Evolutionary conservation across 1,284 basidiomycete species (phyloP).

Genomic region (Sporisorium graminicola): DNA sequence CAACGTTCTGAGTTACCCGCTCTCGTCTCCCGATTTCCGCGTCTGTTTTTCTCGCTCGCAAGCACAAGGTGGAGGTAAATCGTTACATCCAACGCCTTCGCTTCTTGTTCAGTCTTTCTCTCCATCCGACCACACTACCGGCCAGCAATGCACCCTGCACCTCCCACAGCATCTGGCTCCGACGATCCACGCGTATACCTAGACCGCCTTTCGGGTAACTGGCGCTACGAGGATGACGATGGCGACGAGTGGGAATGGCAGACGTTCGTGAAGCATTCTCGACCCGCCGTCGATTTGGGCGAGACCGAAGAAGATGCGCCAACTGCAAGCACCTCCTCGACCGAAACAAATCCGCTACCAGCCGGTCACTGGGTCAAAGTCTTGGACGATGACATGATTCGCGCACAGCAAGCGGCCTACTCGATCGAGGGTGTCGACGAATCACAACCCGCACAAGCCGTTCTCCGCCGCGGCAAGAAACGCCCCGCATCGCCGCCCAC

Average conservation of each 20-base stretch:
- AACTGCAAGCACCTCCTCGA: not conserved
- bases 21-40: constrained; percentile 15
- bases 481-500: constrained; percentile 25
- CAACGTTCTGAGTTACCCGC: constrained; percentile 1
- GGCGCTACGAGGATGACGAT: constrained; percentile 83
- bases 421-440: constrained; percentile 46
- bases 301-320: constrained; percentile 30
- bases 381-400: constrained; percentile 86
- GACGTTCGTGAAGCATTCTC: constrained; percentile 22
- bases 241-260: constrained; percentile 91
- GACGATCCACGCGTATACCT: constrained; percentile 74
- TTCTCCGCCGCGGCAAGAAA: constrained; percentile 42
- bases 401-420: constrained; percentile 36
- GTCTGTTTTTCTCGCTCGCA: not conserved
- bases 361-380: constrained; percentile 82
- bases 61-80: constrained; percentile 8
- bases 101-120: not conserved
- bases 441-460: constrained; percentile 25
- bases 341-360: constrained; percentile 75
- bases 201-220: constrained; percentile 81
- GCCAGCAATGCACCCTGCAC: constrained; percentile 32
- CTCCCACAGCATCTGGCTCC: constrained; percentile 29
- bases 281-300: constrained; percentile 14
- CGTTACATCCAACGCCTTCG: constrained; percentile 2
- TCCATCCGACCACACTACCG: not conserved